Conservation (phyloP, 1,139 yeast genomes). For the Pichia sp. region DNA sequence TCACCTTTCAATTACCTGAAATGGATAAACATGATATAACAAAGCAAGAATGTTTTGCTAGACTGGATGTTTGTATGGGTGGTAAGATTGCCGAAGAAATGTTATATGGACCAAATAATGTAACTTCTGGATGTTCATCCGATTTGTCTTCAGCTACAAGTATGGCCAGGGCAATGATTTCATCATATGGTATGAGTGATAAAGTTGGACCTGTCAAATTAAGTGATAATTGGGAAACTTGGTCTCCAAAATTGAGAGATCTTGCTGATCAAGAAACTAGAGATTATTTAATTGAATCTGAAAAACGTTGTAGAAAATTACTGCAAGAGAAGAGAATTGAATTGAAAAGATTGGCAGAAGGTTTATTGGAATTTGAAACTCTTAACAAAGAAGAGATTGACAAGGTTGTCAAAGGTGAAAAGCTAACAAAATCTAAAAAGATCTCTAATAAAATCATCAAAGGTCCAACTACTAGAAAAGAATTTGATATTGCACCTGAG, state of each 20-base stretch:
- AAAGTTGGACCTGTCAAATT: conserved; percentile 86
- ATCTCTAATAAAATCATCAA: conserved; percentile 75
- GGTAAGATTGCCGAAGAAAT: conserved; percentile 96
- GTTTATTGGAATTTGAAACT: conserved; percentile 91
- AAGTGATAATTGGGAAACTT: conserved; percentile 84
- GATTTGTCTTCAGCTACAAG: conserved; percentile 86
- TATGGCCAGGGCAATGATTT: conserved; percentile 95
- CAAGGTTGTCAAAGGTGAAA: conserved; percentile 71
- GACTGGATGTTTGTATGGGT: conserved; percentile 97
- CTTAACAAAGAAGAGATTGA: conserved; percentile 88
- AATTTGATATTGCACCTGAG: conserved; percentile 26
- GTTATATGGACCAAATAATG: conserved; percentile 84
- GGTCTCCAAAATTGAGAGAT: conserved; percentile 86
- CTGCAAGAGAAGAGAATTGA: conserved; percentile 58
- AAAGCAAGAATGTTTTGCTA: conserved; percentile 79
- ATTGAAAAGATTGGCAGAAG: conserved; percentile 83
- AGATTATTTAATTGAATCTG: conserved; percentile 62
- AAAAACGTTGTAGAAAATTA: conserved; percentile 66
- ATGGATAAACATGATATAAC: conserved; percentile 97
- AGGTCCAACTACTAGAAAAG: conserved; percentile 24
- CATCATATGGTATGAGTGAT: conserved; percentile 94
- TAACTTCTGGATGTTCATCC: conserved; percentile 90
- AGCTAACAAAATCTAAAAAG: conserved; percentile 56
- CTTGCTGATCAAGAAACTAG: conserved; percentile 91
- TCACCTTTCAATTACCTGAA: conserved; percentile 95